These are phyloP conservation scores for Daedaleopsis sinensis DNA, from an alignment of 768 basidiomycete genomes.

Conservation along the genomic window DNA sequence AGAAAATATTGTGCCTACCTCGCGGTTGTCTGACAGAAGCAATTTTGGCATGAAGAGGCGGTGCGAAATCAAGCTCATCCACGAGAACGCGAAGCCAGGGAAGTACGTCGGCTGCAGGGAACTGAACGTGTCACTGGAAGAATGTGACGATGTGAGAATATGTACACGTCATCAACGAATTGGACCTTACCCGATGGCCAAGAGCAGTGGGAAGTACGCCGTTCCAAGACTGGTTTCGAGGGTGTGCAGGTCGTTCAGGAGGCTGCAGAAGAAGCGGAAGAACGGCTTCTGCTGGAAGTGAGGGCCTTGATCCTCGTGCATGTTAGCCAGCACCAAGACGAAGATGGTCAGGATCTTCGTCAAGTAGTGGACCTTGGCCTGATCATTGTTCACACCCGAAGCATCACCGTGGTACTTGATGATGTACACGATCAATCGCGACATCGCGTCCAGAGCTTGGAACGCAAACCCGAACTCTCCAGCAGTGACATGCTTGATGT, in stretches of 20 bases:
- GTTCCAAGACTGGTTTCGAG: conserved; percentile 85
- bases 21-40: conserved; percentile 83
- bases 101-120: conserved; percentile 96
- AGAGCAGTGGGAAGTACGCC: conserved; percentile 87
- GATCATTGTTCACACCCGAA: conserved; percentile 87
- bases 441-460: conserved; percentile 94
- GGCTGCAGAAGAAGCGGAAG: conserved; percentile 96
- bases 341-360: conserved; percentile 98
- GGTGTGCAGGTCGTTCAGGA: conserved; percentile 87
- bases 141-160: not conserved
- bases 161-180: not conserved
- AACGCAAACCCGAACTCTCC: conserved; percentile 81
- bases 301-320: conserved; percentile 91
- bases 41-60: conserved; percentile 97
- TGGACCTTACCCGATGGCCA: conserved; percentile 76
- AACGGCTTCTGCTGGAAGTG: conserved; percentile 97
- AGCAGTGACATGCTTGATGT: conserved; percentile 71
- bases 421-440: conserved; percentile 93
- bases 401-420: conserved; percentile 99
- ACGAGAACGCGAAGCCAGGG: conserved; percentile 97
- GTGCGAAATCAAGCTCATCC: conserved; percentile 96
- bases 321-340: conserved; percentile 91
- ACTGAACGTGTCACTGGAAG: conserved; percentile 85
- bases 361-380: conserved; percentile 94
- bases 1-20: conserved; percentile 48